Percentiles rank a stretch among this genome's conserved stretches.
Evolutionary conservation across 139 green algal genomes (phyloP).

Genomic region (Chloropicon primus): DNA sequence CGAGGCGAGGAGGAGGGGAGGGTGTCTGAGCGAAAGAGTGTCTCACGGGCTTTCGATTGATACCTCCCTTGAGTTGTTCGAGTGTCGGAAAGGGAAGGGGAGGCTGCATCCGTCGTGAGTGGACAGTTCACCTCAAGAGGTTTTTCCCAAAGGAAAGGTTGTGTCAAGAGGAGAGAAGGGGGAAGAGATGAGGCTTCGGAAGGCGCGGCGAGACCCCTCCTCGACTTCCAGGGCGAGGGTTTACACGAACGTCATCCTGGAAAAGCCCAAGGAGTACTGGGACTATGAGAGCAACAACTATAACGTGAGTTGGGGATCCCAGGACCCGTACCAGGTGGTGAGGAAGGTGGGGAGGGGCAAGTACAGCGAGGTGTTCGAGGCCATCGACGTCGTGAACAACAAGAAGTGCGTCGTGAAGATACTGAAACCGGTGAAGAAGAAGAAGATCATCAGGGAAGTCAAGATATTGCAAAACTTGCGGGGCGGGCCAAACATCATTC

Average conservation of each 20-base stretch:
- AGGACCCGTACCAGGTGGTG: constrained; percentile 95
- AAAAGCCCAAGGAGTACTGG: constrained; percentile 76
- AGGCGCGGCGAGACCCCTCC: background rate
- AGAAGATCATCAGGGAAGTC: constrained; percentile 97
- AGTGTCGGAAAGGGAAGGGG: too few relatives aligned
- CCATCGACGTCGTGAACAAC: constrained; percentile 54
- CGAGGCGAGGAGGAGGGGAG: too few relatives aligned
- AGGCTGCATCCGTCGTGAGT: too few relatives aligned
- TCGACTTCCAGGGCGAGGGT: constrained; percentile 23
- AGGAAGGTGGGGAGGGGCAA: constrained; percentile 92
- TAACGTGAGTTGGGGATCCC: constrained; percentile 58
- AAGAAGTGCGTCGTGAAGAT: constrained; percentile 31
- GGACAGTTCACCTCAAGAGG: too few relatives aligned
- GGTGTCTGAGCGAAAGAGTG: too few relatives aligned
- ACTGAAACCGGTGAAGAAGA: constrained; percentile 98
- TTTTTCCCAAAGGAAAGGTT: too few relatives aligned
- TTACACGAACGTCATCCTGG: constrained; percentile 71
- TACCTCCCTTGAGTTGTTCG: too few relatives aligned
- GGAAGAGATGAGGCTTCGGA: background rate
- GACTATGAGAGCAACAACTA: constrained; percentile 92
- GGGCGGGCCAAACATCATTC: constrained; percentile 95
- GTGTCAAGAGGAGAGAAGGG: too few relatives aligned
- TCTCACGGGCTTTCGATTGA: too few relatives aligned
- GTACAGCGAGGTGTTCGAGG: constrained; percentile 99
- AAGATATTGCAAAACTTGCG: constrained; percentile 94